Conservation (phyloP, 192 early-diverging fungal species). For the Coemansia sp. region DNA sequence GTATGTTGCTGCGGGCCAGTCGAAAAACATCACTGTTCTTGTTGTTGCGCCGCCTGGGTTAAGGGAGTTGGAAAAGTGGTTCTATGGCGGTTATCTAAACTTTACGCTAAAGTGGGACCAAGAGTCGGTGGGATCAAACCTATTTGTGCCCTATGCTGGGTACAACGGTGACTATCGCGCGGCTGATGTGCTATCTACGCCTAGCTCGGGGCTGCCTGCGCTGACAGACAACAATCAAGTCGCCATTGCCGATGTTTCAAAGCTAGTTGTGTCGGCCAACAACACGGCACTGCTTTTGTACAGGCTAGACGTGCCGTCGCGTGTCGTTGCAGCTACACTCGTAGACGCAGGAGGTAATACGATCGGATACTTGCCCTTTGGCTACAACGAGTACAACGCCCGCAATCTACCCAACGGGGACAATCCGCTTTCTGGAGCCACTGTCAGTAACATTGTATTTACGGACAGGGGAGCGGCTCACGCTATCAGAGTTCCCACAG, state of each 20-base stretch:
- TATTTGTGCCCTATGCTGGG: constrained; percentile 51
- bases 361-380: constrained; percentile 30
- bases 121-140: background rate
- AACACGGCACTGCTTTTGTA: background rate
- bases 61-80: constrained; percentile 41
- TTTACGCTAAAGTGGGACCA: constrained; percentile 35
- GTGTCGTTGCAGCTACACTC: constrained; percentile 20
- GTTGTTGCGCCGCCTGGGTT: constrained; percentile 43
- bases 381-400: constrained; percentile 21
- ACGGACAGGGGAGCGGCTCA: constrained; percentile 20
- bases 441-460: constrained; percentile 14
- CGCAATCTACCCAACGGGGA: constrained; percentile 23
- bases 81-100: constrained; percentile 52
- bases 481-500: constrained; percentile 21
- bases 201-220: constrained; percentile 16
- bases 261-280: constrained; percentile 15
- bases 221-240: constrained; percentile 13
- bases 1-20: constrained; percentile 35
- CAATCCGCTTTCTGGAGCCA: constrained; percentile 2
- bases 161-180: constrained; percentile 49
- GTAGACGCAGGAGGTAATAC: constrained; percentile 23
- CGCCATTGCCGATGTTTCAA: constrained; percentile 17
- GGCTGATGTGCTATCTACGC: constrained; percentile 26
- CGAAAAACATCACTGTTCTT: constrained; percentile 14
- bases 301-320: constrained; percentile 34